Evolutionary conservation across 768 basidiomycete genomes (phyloP).

Genomic region (Hericium erinaceus): DNA sequence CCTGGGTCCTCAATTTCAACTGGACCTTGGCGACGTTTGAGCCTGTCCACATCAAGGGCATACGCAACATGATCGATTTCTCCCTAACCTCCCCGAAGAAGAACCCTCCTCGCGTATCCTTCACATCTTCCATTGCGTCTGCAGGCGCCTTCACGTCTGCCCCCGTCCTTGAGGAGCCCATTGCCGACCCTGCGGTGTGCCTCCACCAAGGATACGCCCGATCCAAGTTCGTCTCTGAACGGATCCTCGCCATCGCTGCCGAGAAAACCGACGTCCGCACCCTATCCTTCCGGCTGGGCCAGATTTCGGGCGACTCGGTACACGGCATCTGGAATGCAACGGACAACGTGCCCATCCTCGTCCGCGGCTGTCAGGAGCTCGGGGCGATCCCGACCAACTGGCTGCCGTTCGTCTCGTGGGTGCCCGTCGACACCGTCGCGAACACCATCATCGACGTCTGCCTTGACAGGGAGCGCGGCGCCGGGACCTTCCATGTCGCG

Average conservation of each 20-base stretch:
- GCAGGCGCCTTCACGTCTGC: not conserved
- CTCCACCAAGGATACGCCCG: conserved; percentile 14
- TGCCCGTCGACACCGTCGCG: conserved; percentile 5
- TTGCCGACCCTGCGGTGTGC: not conserved
- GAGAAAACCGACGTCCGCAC: not conserved
- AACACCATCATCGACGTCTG: conserved; percentile 2
- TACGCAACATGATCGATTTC: conserved; percentile 11
- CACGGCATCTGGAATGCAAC: conserved; percentile 6
- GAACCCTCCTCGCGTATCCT: conserved; percentile 1
- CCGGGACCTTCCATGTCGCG: conserved; percentile 4
- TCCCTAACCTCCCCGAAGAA: conserved; percentile 4
- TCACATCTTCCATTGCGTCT: conserved; percentile 3
- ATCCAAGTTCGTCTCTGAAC: conserved; percentile 17
- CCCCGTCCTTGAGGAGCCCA: not conserved
- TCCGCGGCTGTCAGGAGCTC: conserved; percentile 5
- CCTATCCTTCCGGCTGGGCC: not conserved
- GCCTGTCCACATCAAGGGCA: conserved; percentile 8
- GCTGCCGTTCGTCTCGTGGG: conserved; percentile 3
- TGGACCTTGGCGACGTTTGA: conserved; percentile 9
- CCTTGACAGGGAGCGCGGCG: not conserved
- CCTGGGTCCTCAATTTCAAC: conserved; percentile 13
- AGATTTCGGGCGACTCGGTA: conserved; percentile 1
- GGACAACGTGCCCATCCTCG: conserved; percentile 2
- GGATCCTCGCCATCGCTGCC: not conserved
- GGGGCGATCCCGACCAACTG: conserved; percentile 3